Conservation (phyloP, 1,284 basidiomycete genomes). For the Cryptococcus maquisensis region DNA sequence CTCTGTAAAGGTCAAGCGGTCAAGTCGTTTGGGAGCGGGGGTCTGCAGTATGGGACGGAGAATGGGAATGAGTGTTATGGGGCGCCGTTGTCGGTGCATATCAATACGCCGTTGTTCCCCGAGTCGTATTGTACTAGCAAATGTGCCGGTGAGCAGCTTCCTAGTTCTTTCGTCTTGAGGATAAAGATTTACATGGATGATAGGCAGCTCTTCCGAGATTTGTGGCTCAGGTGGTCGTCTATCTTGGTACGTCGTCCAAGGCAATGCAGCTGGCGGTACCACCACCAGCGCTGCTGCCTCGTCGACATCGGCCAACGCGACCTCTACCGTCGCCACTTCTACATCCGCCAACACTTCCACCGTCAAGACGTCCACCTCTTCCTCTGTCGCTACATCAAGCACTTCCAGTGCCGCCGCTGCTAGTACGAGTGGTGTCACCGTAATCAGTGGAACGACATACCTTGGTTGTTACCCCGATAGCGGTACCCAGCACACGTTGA, state of each 20-base stretch:
- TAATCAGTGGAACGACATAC: neutral
- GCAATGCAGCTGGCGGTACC: neutral
- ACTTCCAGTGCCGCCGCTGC: conserved; percentile 48
- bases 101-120: conserved; percentile 2
- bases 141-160: conserved; percentile 13
- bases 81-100: conserved; percentile 4
- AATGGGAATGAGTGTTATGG: conserved; percentile 27
- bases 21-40: conserved; percentile 10
- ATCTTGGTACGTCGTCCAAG: conserved; percentile 7
- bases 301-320: neutral
- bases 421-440: conserved; percentile 19
- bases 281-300: conserved; percentile 5
- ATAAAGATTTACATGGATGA: neutral
- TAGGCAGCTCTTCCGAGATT: conserved; percentile 7
- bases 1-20: conserved; percentile 22
- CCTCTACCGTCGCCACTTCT: neutral
- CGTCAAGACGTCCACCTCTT: conserved; percentile 1
- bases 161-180: neutral
- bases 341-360: conserved; percentile 1
- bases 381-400: conserved; percentile 39
- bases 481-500: neutral
- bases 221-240: conserved; percentile 15
- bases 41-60: conserved; percentile 23
- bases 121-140: conserved; percentile 20
- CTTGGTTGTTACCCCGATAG: neutral